Evolutionary conservation across 2,329 filamentous ascomycete species (phyloP).

Genomic region (Epichloe glyceriae): DNA sequence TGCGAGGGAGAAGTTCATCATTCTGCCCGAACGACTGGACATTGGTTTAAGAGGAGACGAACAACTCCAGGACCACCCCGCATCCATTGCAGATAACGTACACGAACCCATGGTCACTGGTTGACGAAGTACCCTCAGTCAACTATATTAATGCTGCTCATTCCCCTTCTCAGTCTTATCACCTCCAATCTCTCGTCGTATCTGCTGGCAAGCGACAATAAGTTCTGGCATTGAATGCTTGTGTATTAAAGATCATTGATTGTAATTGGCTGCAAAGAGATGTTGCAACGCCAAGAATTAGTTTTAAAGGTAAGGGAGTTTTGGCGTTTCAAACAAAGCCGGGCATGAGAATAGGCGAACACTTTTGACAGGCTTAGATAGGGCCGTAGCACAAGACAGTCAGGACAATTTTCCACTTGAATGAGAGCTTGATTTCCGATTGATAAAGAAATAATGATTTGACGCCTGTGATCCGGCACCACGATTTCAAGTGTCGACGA

Average conservation of each 20-base stretch:
- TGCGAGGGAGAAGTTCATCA: constrained; percentile 26
- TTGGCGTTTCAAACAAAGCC: background rate
- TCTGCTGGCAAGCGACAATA: background rate
- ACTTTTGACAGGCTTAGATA: background rate
- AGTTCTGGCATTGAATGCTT: background rate
- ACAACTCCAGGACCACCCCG: constrained; percentile 14
- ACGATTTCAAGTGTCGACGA: too few species aligned
- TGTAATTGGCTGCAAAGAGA: background rate
- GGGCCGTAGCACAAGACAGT: background rate
- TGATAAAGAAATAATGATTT: too few species aligned
- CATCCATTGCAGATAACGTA: constrained; percentile 23
- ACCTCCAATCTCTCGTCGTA: background rate
- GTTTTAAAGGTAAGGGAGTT: background rate
- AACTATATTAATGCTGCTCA: background rate
- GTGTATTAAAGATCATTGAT: background rate
- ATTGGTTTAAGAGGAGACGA: constrained; percentile 26
- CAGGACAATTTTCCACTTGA: background rate
- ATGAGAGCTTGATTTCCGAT: background rate
- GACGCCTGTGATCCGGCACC: background rate
- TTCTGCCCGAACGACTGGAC: constrained; percentile 22
- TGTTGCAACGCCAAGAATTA: background rate
- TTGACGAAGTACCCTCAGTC: constrained; percentile 14
- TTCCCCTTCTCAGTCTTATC: background rate
- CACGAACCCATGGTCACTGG: constrained; percentile 41
- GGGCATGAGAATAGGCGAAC: background rate